phyloP scores from a whole-genome alignment of 148 eudicot genomes.

The Rheum nobile region DNA sequence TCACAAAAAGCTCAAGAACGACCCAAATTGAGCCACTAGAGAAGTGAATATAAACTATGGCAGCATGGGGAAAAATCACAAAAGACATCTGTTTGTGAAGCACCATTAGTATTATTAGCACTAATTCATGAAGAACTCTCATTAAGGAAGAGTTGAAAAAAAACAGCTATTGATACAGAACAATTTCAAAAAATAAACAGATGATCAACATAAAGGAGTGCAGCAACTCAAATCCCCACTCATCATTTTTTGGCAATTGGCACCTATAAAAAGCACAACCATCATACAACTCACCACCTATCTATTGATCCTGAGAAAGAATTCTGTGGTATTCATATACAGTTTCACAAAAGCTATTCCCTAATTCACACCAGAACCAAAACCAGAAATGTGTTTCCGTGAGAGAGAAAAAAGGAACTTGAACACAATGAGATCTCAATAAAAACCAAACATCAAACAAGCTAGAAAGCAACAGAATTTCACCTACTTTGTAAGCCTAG shows the following conservation, averaged over 20 bases:
- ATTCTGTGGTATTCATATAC: background rate
- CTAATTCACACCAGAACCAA: background rate
- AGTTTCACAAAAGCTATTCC: background rate
- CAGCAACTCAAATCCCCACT: background rate
- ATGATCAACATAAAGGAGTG: background rate
- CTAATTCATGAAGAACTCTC: background rate
- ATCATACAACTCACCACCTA: background rate
- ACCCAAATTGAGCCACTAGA: background rate
- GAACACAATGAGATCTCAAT: background rate
- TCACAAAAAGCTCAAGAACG: background rate
- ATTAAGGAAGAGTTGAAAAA: background rate
- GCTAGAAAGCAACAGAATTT: background rate
- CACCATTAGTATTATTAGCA: background rate
- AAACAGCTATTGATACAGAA: background rate
- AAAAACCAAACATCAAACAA: background rate
- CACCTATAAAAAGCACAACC: background rate
- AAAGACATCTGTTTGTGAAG: background rate
- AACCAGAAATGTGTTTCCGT: background rate
- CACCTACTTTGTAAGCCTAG: background rate
- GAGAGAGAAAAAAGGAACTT: background rate
- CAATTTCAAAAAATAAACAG: background rate
- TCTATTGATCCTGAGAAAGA: background rate
- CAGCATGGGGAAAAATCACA: too few relatives aligned
- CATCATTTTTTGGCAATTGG: background rate
- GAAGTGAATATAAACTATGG: too few relatives aligned